Base-by-base conservation (phyloP, 495 filamentous ascomycete species). In the Lasiosphaeria hispida region DNA sequence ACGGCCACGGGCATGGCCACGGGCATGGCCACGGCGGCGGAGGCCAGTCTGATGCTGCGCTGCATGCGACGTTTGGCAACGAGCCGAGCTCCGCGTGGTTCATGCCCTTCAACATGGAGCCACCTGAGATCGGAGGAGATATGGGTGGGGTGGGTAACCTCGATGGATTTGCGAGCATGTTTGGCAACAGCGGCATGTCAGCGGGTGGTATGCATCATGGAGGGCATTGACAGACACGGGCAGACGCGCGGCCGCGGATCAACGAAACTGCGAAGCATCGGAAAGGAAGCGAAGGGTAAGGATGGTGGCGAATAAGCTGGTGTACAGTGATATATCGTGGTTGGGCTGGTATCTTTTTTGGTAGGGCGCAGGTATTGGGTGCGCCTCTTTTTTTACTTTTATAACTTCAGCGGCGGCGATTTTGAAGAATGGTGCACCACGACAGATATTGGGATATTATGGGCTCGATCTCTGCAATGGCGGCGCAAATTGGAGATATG, bases 71-170 rank as follows among this genome's bases (percentile, higher is more conserved):
- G 10, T 70, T 70, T 48, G 62, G 64, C 10, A 47, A 40, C 36
- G 79, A 81, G 59, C 72, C 87, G 1, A 91, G 86, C 53, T 83
- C 79, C 42, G 91, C 92, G 18, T 97, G 92, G 92, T 96, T 96
- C 72, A 85, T 96, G 76, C 92, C 92, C 2, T 97, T 96, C 75
- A 97, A 96, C 65, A 83, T 93, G 73, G 88, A 91, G 60, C 90
- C 89, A 50, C 83, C 84, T 18, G 80, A 83, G 51, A 69, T 85
- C 18, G 80, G 78, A 11, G 76, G 79, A 35, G 83, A 85, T 11
- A 53, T 76, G 19, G 75, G 72, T 10, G 68, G 70, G 37, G 72
- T 64, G 13, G 72, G 67, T 3, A 59, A 56, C 13, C 51, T 75
- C 42, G 73, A 75, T 48, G 69, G 62, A 8, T 77, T 78, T 38